Evolutionary conservation across 192 early-diverging fungal species (phyloP).

Genomic region (Podila epicladia): DNA sequence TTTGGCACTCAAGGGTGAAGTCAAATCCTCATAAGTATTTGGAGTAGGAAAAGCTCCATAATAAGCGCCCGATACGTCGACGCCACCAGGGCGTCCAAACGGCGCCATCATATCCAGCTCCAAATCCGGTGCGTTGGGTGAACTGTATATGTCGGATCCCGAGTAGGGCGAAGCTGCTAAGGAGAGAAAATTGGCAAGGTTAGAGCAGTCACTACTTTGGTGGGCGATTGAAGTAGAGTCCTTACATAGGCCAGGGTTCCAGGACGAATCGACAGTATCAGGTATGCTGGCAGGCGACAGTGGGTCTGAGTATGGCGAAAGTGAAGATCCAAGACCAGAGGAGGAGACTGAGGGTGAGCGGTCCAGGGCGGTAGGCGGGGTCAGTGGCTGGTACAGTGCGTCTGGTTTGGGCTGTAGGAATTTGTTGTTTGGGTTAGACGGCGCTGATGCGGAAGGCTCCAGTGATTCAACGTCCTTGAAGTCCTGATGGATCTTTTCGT

Average conservation of each 20-base stretch:
- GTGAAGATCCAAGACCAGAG: constrained; percentile 7
- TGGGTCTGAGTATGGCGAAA: constrained; percentile 30
- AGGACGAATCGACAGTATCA: constrained; percentile 19
- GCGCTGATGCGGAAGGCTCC: constrained; percentile 2
- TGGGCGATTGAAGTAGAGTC: not conserved
- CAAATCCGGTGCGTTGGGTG: constrained; percentile 18
- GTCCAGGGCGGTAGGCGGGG: constrained; percentile 24
- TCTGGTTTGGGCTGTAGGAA: constrained; percentile 16
- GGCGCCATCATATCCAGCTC: constrained; percentile 28
- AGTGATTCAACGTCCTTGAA: constrained; percentile 25
- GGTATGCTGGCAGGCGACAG: constrained; percentile 38
- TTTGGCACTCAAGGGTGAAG: constrained; percentile 19
- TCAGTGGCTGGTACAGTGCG: constrained; percentile 13
- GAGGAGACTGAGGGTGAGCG: constrained; percentile 38
- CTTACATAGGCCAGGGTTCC: constrained; percentile 52
- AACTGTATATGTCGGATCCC: constrained; percentile 40
- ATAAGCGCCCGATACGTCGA: constrained; percentile 15
- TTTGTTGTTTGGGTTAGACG: constrained; percentile 12
- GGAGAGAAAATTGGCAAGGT: not conserved
- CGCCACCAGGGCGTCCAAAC: constrained; percentile 1
- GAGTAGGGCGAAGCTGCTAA: constrained; percentile 22
- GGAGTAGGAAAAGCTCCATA: constrained; percentile 16
- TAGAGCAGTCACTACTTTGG: not conserved
- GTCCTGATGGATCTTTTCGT: constrained; percentile 83
- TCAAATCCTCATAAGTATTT: constrained; percentile 13